Evolutionary conservation across 495 filamentous ascomycete genomes (phyloP).

Genomic region (Penicillium pancosmium): DNA sequence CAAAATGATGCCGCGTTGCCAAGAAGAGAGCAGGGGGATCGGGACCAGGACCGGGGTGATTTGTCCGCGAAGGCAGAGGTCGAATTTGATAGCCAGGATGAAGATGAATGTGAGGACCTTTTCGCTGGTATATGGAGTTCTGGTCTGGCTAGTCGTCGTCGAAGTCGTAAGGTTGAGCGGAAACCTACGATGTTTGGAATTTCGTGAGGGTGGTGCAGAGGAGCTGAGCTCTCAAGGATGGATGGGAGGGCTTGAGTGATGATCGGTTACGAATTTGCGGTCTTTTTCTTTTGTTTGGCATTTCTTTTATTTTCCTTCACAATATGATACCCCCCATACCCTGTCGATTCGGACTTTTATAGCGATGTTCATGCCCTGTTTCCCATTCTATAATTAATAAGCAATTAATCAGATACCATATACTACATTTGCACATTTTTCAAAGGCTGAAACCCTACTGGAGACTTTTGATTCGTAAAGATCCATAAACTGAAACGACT

Average conservation of each 20-base stretch:
- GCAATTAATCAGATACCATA: neutral
- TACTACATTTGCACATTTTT: neutral
- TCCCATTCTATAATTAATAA: neutral
- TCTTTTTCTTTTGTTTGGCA: neutral
- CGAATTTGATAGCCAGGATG: constrained; percentile 88
- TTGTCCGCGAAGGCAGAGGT: constrained; percentile 35
- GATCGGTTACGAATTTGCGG: neutral
- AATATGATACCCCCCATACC: neutral
- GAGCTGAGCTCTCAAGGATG: neutral
- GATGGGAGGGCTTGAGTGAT: neutral
- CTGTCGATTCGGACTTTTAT: no score
- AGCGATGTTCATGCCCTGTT: neutral
- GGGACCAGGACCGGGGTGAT: constrained; percentile 13
- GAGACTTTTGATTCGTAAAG: neutral
- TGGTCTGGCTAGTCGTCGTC: constrained; percentile 64
- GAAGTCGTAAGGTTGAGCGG: constrained; percentile 52
- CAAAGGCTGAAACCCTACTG: no score
- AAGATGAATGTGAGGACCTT: constrained; percentile 93
- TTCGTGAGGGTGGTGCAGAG: constrained; percentile 10
- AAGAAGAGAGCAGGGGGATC: neutral
- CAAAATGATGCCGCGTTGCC: neutral
- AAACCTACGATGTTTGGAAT: constrained; percentile 33
- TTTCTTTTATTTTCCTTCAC: neutral
- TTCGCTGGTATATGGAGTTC: constrained; percentile 87
- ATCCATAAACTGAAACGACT: neutral